Evolutionary conservation across 2,329 filamentous ascomycete genomes (phyloP), one percentile per base, ranked within the genome.

Genomic region (Botryotinia globosa): DNA sequence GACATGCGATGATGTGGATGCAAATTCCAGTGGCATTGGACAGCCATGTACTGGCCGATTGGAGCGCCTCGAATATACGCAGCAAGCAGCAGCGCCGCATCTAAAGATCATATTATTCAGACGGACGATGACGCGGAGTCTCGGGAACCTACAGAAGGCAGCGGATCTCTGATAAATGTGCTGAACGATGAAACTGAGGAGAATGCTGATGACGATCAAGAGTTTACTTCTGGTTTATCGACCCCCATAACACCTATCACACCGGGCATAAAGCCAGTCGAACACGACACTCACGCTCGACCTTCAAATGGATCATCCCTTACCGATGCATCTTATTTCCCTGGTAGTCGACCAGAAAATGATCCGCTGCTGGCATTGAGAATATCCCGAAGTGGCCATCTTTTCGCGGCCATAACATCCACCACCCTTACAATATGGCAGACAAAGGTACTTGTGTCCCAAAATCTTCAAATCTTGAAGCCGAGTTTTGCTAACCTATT

Each of bases 361-460:
- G 91, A 92, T 80, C 88, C 87, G 34, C 89, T 98, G 71, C 84
- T 93, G 74, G 92, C 92, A 10, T 85, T 97, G 71, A 89, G 90
- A 75, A 88, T 94, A 58, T 92, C 94, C 3, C 89, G 94, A 62
- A 91, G 88, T 72, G 94, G 94, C 58, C 91, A 94, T 79, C 84
- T 92, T 74, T 98, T 99, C 83, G 93, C 93, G 69, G 94, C 94
- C 64, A 93, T 98, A 80, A 98, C 95, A 0, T 85, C 88, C 8
- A 92, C 92, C 2, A 92, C 92, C 20, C 89, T 99, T 81, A 94
- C 92, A n/a, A 87, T 99, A 77, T 99, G 96, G 96, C 96, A 99
- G 84, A 95, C 93, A 72, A 95, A 95, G 87, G 94, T 94, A 86
- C 74, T 85, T 79, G 61, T 66, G 69, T 45, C 44, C 37, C 56